Evolutionary conservation across 805 yeast species (phyloP).

Genomic region (Wickerhamomyces queroliae): DNA sequence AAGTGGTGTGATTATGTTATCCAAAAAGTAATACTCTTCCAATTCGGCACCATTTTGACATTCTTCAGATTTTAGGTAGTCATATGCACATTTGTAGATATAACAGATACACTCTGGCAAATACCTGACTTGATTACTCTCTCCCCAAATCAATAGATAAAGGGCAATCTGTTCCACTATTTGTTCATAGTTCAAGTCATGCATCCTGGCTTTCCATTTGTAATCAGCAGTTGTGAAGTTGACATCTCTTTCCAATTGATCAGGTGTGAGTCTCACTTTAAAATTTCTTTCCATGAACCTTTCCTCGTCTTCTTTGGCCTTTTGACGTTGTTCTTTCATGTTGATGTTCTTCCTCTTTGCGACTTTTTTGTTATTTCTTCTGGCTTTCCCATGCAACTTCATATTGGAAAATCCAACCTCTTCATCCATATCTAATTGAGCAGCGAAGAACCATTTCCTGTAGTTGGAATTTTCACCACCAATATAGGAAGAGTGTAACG

Average conservation of each 20-base stretch:
- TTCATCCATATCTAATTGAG: slow-evolving; percentile 72
- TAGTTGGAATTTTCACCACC: slow-evolving; percentile 88
- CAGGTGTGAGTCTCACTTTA: slow-evolving; percentile 43
- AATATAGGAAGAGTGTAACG: slow-evolving; percentile 85
- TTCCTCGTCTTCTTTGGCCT: slow-evolving; percentile 41
- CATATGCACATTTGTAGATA: slow-evolving; percentile 74
- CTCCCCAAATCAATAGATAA: slow-evolving; percentile 83
- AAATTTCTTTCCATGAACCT: slow-evolving; percentile 43
- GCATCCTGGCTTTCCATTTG: slow-evolving; percentile 49
- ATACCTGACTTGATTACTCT: slow-evolving; percentile 78
- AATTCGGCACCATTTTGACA: slow-evolving; percentile 24
- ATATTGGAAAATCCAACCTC: slow-evolving; percentile 52
- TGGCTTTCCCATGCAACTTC: slow-evolving; percentile 44
- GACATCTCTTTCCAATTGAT: slow-evolving; percentile 32
- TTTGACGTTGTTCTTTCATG: slow-evolving; percentile 27
- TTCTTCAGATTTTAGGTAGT: slow-evolving; percentile 45
- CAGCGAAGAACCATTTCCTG: slow-evolving; percentile 89
- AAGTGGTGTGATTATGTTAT: slow-evolving; percentile 68
- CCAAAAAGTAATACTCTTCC: slow-evolving; percentile 40
- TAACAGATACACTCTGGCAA: slow-evolving; percentile 88
- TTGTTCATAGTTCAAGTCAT: slow-evolving; percentile 39
- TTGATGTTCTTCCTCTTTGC: slow-evolving; percentile 36
- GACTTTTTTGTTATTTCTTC: slow-evolving; percentile 33
- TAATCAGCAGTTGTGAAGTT: slow-evolving; percentile 70
- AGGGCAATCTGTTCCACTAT: slow-evolving; percentile 60